Evolutionary conservation across 2,329 filamentous ascomycete species (phyloP), one percentile per base, ranked within the genome.

Genomic region (Emergomyces pasteurianus): DNA sequence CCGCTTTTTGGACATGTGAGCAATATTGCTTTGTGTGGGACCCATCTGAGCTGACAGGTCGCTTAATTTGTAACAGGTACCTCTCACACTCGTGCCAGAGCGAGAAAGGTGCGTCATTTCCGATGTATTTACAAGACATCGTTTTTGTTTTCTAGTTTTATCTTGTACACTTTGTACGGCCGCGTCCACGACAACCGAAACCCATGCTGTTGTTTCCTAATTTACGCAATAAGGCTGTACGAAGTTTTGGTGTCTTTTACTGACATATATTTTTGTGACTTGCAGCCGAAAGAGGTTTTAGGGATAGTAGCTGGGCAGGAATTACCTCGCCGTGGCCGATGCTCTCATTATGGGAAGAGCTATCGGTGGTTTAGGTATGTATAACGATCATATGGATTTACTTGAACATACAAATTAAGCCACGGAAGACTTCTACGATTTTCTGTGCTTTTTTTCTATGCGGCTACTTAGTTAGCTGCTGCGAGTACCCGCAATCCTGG

Each of bases 351-450:
- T 64, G 69, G 73, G 36, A 83, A 82, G 68, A 79, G 77, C 61
- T 80, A 81, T 65, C 77, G 81, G 40, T 83, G 81, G 81, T 83
- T 83, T 68, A 73, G 78, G 78, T 80, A 67, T 60, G 69, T 69
- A 4, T 12, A 53, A 38, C 5, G n/a, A 36, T 36, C n/a, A 23
- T 54, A 14, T 59, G 16, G 10, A 8, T 40, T 7, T 26, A n/a
- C 2, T 5, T 26, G 52, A 2, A 47, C 56, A 36, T 21, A 43
- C 3, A 14, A 42, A 18, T 38, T n/a, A 54, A 52, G 49, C 28
- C 14, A 12, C 18, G 40, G 10, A 38, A 28, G 7, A 7, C 28
- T 18, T 34, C 7, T 7, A 28, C n/a, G 34, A n/a, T 34, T 14
- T 40, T 26, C 36, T 18, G 31, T 28, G 16, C 31, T 6, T 26